These are phyloP conservation scores for Sutorius eximius DNA, from an alignment of 1,284 basidiomycete species.

Conservation along the genomic window DNA sequence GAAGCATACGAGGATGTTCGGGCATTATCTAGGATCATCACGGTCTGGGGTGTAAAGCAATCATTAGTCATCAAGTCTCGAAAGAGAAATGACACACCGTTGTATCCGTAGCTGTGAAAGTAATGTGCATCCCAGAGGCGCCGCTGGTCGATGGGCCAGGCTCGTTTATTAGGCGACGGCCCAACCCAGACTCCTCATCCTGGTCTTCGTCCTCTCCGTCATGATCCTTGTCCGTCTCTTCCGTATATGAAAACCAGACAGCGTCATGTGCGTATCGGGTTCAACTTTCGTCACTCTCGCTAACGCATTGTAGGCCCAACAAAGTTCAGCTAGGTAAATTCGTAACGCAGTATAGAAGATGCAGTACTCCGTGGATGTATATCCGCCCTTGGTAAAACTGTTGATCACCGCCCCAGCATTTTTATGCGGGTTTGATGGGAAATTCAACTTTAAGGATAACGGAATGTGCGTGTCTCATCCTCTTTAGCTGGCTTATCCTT, in stretches of 20 bases:
- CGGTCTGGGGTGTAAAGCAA: too few species aligned
- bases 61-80: too few species aligned
- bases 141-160: too few species aligned
- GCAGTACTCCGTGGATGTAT: conserved; percentile 93
- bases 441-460: conserved; percentile 97
- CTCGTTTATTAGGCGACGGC: too few species aligned
- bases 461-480: conserved; percentile 86
- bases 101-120: too few species aligned
- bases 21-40: too few species aligned
- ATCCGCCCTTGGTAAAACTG: conserved; percentile 95
- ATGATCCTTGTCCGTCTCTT: conserved; percentile 77
- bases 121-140: too few species aligned
- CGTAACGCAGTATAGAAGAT: conserved; percentile 87
- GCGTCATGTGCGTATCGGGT: conserved; percentile 75
- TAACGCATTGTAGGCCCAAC: conserved; percentile 72
- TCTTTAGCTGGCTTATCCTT: neutral
- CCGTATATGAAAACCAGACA: conserved; percentile 77
- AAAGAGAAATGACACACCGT: too few species aligned
- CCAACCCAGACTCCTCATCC: too few species aligned
- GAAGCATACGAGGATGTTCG: too few species aligned
- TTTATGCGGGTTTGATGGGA: conserved; percentile 87
- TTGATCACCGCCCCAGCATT: conserved; percentile 91
- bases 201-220: conserved; percentile 62
- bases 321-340: conserved; percentile 98
- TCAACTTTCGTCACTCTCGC: neutral